Conservation (phyloP, 495 filamentous ascomycete species). For the Hypoxylon fuscum region DNA sequence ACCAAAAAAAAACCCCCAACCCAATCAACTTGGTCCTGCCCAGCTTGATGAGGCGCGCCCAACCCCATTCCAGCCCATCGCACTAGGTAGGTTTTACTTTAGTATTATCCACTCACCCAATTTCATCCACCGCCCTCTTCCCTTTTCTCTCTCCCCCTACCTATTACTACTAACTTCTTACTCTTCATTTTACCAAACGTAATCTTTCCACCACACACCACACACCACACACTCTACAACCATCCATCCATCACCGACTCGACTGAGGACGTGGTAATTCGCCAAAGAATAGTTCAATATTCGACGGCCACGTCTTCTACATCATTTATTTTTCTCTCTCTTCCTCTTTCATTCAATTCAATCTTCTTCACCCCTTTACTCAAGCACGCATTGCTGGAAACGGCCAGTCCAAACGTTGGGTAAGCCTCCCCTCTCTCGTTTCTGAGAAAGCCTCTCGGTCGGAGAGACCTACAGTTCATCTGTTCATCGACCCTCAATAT, state of each 20-base stretch:
- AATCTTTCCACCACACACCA: slow-evolving; percentile 33
- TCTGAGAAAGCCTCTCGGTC: slow-evolving; percentile 29
- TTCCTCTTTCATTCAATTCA: slow-evolving; percentile 14
- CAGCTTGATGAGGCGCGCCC: slow-evolving; percentile 41
- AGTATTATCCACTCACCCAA: slow-evolving; percentile 24
- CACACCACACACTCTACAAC: too few species aligned
- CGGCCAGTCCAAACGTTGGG: slow-evolving; percentile 17
- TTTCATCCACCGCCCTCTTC: slow-evolving; percentile 29
- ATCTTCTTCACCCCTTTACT: slow-evolving; percentile 7
- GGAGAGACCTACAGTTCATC: slow-evolving; percentile 10
- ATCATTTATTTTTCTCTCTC: slow-evolving; percentile 13
- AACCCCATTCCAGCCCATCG: slow-evolving; percentile 36
- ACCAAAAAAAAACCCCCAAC: slow-evolving; percentile 13
- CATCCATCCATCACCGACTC: slow-evolving; percentile 20
- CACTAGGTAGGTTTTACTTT: not conserved
- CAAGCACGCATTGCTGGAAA: slow-evolving; percentile 10
- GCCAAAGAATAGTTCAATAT: slow-evolving; percentile 33
- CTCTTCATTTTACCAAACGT: slow-evolving; percentile 15
- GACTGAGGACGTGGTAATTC: slow-evolving; percentile 26
- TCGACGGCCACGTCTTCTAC: slow-evolving; percentile 33
- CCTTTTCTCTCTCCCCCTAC: slow-evolving; percentile 19
- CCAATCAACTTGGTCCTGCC: slow-evolving; percentile 31
- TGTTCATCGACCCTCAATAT: slow-evolving; percentile 1
- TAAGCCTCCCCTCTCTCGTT: slow-evolving; percentile 21
- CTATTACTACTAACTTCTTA: slow-evolving; percentile 32